Evolutionary conservation across 495 filamentous ascomycete genomes (phyloP), one percentile per base, ranked within the genome.

Genomic region (Bacidia gigantensis): DNA sequence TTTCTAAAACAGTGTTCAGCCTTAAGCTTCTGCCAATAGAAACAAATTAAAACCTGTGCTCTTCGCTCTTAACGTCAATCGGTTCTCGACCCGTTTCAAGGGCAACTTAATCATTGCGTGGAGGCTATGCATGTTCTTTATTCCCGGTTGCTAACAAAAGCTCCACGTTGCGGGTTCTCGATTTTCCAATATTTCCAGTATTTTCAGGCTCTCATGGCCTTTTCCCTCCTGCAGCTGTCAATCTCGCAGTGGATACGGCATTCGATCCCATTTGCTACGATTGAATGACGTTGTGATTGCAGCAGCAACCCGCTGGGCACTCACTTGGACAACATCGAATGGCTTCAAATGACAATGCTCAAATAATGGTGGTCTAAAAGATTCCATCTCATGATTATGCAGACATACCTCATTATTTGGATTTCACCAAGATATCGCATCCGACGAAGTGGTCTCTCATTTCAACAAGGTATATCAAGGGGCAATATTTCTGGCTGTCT

Each of bases 231-330:
- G 29, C 29, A 35, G 29, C 29, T 14, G 29, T 35, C 29, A 35
- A 35, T 35, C 29, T 35, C 29, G 29, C 29, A 35, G 14, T 24
- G 32, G 11, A 3, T 38, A 29, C 32, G 24, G 3, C 32, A 14
- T 1, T 10, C 18, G 26, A 3, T 18, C 10, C 24, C 23, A 35
- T 7, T 39, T 39, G 5, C 14, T 39, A 39, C 25, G n/a, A 39
- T 2, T 23, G 48, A 38, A 38, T 29, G 48, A 39, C 29, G 39
- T 50, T 22, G 29, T 32, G 18, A 45, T 32, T 21, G 42, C 26
- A 23, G 41, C 43, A 46, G 38, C 24, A 23, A 53, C 29, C 51
- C 40, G 43, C 44, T 26, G 29, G 29, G 17, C 44, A 47, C n/a
- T 47, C 14, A 9, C 29, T 42, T 45, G 26, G 38, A 52, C n/a